phyloP scores from a whole-genome alignment of 257 asterid species.

The Jacaranda mimosifolia region DNA sequence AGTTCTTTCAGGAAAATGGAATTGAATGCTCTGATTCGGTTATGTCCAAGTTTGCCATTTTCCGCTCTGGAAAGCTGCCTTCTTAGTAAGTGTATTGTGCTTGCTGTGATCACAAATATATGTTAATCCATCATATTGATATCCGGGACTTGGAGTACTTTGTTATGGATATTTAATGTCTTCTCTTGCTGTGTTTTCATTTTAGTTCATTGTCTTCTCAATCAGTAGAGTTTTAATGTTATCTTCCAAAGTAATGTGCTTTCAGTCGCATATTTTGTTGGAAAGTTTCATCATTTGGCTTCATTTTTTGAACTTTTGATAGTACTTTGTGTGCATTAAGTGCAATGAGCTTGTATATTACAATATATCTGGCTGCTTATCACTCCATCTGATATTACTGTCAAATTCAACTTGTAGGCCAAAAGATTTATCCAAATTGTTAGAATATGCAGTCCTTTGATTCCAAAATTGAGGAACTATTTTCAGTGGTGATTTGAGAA shows the following conservation, averaged over 20 bases:
- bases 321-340: background rate
- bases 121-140: no score
- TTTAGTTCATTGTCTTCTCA: constrained; percentile 6
- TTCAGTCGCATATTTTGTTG: constrained; percentile 4
- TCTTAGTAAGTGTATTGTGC: constrained; percentile 49
- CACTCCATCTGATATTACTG: background rate
- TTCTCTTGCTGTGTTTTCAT: background rate
- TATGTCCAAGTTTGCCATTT: constrained; percentile 83
- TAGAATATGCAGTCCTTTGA: background rate
- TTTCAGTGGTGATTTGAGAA: background rate
- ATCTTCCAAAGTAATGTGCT: constrained; percentile 4
- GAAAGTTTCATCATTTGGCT: background rate
- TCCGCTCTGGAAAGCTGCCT: constrained; percentile 83
- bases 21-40: constrained; percentile 73
- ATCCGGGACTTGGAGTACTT: background rate
- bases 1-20: constrained; percentile 73
- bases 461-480: background rate
- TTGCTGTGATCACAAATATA: background rate
- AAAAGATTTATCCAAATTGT: background rate
- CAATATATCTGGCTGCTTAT: background rate
- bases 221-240: constrained; percentile 10
- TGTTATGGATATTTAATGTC: background rate
- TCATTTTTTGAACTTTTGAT: constrained; percentile 12
- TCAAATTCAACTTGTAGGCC: background rate
- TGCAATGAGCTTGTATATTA: constrained; percentile 1